phyloP scores from a whole-genome alignment of 1,139 yeast genomes.

The Scheffersomyces parashehatae region DNA sequence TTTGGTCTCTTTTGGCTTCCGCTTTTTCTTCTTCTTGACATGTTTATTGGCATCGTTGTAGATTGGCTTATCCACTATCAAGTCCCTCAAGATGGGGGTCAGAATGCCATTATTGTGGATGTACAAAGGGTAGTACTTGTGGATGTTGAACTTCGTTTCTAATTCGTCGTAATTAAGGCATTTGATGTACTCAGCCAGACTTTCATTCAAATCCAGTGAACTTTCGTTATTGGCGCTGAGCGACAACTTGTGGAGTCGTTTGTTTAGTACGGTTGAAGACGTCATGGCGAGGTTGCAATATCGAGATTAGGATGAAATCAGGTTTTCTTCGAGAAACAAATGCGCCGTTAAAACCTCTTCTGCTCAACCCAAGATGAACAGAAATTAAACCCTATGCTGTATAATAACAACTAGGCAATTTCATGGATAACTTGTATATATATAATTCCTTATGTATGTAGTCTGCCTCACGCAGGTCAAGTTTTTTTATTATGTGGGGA shows the following conservation, averaged over 20 bases:
- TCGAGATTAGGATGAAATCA: too few species aligned
- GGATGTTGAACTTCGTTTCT: constrained; percentile 35
- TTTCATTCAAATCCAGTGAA: background rate
- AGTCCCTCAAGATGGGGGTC: constrained; percentile 38
- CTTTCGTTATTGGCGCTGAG: constrained; percentile 4
- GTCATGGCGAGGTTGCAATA: background rate
- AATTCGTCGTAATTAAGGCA: constrained; percentile 38
- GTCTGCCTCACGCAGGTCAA: too few species aligned
- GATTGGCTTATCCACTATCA: constrained; percentile 43
- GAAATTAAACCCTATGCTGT: background rate
- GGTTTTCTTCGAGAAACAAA: too few species aligned
- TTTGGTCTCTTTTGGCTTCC: constrained; percentile 8
- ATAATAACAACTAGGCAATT: background rate
- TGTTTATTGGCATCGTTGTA: constrained; percentile 41
- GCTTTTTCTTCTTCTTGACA: constrained; percentile 21
- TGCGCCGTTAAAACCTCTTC: too few species aligned
- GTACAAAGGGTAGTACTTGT: constrained; percentile 42
- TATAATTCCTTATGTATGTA: background rate
- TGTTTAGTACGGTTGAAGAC: constrained; percentile 11
- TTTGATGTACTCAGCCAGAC: constrained; percentile 18
- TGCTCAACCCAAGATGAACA: background rate
- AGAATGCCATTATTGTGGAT: constrained; percentile 40
- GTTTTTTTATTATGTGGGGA: background rate
- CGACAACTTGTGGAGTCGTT: constrained; percentile 13
- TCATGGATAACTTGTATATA: background rate